Base-by-base conservation (phyloP, 495 filamentous ascomycete species). In the Xylaria cubensis region DNA sequence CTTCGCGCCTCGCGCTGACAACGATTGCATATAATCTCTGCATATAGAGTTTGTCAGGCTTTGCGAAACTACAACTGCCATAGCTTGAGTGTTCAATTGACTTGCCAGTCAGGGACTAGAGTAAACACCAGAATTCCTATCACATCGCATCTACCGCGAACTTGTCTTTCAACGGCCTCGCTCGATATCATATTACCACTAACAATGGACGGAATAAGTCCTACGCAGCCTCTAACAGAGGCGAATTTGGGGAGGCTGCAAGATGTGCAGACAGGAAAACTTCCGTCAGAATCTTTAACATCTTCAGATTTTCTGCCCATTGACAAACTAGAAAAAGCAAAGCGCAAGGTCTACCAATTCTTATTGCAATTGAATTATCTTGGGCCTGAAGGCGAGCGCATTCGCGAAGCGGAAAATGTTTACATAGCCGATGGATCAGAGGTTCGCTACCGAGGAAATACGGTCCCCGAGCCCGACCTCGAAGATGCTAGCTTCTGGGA, bases 401-500 rank as follows among this genome's bases (percentile, higher is more conserved):
- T 64, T 44, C 39, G 21, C 7, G 61, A 64, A 0, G 39, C n/a
- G 19, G 61, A 24, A 64, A 39, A 44, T 5, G 61, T 64, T 15
- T 64, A 44, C 39, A 19, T 42, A 44, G n/a, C 5, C 9, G 58
- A 17, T 1, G 1, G 0, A 0, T 21, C 4, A 63, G n/a, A 42
- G n/a, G n/a, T 63, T 26, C 8, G 9, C 29, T 63, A 63, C 26
- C 59, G 59, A 64, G 61, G 61, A 64, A 42, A 24, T 29, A 10
- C 39, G 17, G 12, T 64, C 39, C 39, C 61, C 4, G 61, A 42
- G 12, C 21, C 61, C 13, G 61, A 64, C 39, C n/a, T 44, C 61
- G n/a, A 64, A 64, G 61, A 44, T 44, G 4, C 21, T 17, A 44
- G 13, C n/a, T 64, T 64, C 21, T 64, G 61, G 61, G 61, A 64